These are phyloP conservation scores for Talaromyces sp. DNA, from an alignment of 2,329 filamentous ascomycete species.

Conservation along the genomic window DNA sequence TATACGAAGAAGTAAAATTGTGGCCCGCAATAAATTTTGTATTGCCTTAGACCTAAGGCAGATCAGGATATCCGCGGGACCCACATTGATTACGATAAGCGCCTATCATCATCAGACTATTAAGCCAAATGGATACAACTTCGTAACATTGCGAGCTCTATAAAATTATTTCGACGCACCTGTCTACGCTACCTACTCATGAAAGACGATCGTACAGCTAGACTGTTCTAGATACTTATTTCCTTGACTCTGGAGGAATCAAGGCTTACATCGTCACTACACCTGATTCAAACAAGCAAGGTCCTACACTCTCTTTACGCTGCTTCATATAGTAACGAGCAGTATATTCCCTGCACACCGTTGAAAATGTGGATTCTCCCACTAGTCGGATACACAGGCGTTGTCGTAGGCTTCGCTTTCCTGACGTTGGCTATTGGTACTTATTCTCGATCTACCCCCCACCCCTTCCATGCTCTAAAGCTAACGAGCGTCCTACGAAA, in stretches of 20 bases:
- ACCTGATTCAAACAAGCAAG: background rate
- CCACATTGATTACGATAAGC: background rate
- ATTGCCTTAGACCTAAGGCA: constrained; percentile 17
- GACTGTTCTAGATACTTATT: too few relatives aligned
- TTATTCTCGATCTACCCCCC: constrained; percentile 19
- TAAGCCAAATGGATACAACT: constrained; percentile 7
- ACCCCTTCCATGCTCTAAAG: constrained; percentile 8
- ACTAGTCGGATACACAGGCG: constrained; percentile 82
- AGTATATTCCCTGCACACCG: background rate
- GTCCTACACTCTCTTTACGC: background rate
- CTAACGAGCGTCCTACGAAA: background rate
- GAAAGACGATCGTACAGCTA: background rate
- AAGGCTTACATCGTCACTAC: background rate
- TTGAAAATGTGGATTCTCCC: constrained; percentile 89
- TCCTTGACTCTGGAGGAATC: background rate
- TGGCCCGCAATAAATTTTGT: constrained; percentile 5
- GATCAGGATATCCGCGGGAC: background rate
- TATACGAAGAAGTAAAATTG: constrained; percentile 1
- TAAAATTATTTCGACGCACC: background rate
- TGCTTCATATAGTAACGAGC: background rate
- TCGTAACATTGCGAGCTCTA: background rate
- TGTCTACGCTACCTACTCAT: background rate
- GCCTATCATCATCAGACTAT: constrained; percentile 13
- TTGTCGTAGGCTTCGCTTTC: constrained; percentile 86
- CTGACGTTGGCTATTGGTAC: constrained; percentile 87